Evolutionary conservation across 352 stramenopile genomes (phyloP).

Genomic region (Phytophthora kernoviae): DNA sequence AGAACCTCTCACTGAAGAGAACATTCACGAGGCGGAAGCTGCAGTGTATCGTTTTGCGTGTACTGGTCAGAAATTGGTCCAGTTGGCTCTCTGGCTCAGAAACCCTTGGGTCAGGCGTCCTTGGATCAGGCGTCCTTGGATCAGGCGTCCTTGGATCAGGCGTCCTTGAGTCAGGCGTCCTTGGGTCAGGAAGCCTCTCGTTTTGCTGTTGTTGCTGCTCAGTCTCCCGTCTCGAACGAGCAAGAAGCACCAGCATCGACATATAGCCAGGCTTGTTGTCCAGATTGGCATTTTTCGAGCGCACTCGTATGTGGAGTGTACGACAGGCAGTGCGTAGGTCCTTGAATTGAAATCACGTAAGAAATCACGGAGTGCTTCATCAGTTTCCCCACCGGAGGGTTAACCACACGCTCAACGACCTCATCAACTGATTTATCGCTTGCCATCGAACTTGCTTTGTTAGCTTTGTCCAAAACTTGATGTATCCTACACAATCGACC

Average conservation of each 20-base stretch:
- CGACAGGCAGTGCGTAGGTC: neutral
- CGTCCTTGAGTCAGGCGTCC: too few species aligned
- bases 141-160: too few species aligned
- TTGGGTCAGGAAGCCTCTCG: too few species aligned
- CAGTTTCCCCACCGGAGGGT: neutral
- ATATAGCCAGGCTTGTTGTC: neutral
- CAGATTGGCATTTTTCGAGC: neutral
- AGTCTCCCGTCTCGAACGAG: neutral
- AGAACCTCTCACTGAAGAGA: conserved; percentile 9
- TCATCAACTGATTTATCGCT: too few species aligned
- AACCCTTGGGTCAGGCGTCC: too few species aligned
- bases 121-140: too few species aligned
- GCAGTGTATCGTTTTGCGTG: neutral
- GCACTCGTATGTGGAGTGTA: neutral
- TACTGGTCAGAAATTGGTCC: neutral
- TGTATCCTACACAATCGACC: too few species aligned
- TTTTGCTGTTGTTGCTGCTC: neutral
- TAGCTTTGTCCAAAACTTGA: too few species aligned
- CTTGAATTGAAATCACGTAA: neutral
- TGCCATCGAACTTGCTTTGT: too few species aligned
- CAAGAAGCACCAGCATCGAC: neutral
- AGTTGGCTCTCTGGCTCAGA: neutral
- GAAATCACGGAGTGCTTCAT: neutral
- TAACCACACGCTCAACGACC: too few species aligned
- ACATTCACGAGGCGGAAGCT: conserved; percentile 5